Evolutionary conservation across 768 basidiomycete species (phyloP), one percentile per base, ranked within the genome.

Genomic region (Neoboletus magnificus): DNA sequence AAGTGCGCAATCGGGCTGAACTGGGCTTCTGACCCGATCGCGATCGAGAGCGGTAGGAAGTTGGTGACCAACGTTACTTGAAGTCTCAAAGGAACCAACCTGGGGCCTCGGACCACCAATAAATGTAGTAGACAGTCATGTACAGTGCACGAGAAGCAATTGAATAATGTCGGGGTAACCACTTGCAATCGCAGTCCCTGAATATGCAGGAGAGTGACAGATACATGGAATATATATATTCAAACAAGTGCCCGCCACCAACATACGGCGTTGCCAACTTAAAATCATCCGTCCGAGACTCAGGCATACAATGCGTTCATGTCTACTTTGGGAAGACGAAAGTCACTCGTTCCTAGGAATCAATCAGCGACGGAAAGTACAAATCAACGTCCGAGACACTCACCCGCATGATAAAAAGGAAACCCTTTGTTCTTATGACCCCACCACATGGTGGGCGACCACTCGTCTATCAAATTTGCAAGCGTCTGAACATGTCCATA

Each of bases 401-500:
- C 53, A 64, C 70, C 70, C 1, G 67, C 66, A 53, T 61, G 66
- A 43, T 30, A 48, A 27, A 20, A 44, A 0, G 51, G 43, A 23
- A 20, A 50, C 33, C 58, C 55, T 13, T 15, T 32, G 1, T 42
- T 40, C n/a, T 69, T 71, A 22, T 62, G 59, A 18, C 65, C 70
- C 64, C 70, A 71, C 69, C 69, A 66, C 59, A 71, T 67, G 8
- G 55, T 66, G 1, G 62, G 54, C n/a, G 69, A 68, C 73, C 73
- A 69, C n/a, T 74, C 70, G 52, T 74, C 73, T 35, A 72, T 61
- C 52, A 73, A 52, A 45, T 73, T 71, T 3, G 66, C 70, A 16
- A 74, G 62, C 16, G 69, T 74, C 44, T 72, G 67, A 1, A 73
- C 47, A 22, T 73, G 71, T 3, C 72, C 70, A 27, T 73, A 74